phyloP scores from a whole-genome alignment of 805 yeast species.

The Teunomyces panamensis region DNA sequence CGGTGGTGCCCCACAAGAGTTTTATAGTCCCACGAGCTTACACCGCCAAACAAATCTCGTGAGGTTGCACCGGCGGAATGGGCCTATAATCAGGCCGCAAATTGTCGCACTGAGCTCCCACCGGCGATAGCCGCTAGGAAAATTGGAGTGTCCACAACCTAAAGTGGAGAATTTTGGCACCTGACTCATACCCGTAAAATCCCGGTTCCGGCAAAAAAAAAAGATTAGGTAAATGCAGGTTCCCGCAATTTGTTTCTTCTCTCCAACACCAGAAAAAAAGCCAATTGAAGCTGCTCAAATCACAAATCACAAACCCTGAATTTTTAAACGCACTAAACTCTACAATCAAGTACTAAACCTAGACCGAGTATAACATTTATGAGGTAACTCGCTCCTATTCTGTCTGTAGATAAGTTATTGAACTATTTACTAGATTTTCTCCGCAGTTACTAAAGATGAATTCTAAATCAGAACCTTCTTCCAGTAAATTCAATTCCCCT shows the following conservation, averaged over 20 bases:
- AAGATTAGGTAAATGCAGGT: too few species aligned
- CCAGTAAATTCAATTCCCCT: too few species aligned
- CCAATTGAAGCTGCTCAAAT: too few species aligned
- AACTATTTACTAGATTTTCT: too few species aligned
- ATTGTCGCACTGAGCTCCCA: background rate
- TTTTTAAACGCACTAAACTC: too few species aligned
- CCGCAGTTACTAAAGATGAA: too few species aligned
- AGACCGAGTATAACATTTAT: too few species aligned
- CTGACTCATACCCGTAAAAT: slow-evolving; percentile 1
- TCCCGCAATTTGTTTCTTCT: background rate
- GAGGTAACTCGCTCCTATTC: too few species aligned
- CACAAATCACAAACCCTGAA: too few species aligned
- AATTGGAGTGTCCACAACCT: background rate
- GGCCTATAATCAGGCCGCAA: slow-evolving; percentile 1
- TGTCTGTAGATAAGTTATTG: too few species aligned
- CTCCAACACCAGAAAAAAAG: background rate
- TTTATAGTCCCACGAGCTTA: slow-evolving; percentile 1
- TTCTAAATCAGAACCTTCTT: too few species aligned
- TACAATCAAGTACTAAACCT: too few species aligned
- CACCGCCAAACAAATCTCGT: background rate
- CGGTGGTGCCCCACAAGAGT: slow-evolving; percentile 3
- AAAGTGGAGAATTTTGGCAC: background rate
- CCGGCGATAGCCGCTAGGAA: background rate
- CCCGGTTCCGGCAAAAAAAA: slow-evolving; percentile 1
- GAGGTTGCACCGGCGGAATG: background rate